phyloP scores from a whole-genome alignment of 2,329 filamentous ascomycete genomes.

The Onygena corvina region DNA sequence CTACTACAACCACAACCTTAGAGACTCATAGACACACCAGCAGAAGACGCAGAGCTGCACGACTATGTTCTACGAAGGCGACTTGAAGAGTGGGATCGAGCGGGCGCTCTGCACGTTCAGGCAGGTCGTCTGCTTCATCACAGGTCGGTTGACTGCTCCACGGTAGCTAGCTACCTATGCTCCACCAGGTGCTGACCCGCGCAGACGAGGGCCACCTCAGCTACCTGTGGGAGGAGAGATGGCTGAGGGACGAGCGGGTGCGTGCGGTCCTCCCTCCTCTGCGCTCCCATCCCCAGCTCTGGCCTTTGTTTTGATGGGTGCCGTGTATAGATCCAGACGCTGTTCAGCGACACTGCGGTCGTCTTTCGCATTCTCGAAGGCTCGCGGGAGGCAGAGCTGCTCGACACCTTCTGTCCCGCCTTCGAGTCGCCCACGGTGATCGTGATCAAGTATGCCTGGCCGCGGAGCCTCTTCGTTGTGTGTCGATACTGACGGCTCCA shows the following conservation, averaged over 20 bases:
- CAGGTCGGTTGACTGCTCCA: constrained; percentile 46
- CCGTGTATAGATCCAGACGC: constrained; percentile 40
- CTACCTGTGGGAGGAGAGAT: constrained; percentile 56
- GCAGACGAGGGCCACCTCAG: constrained; percentile 42
- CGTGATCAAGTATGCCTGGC: constrained; percentile 48
- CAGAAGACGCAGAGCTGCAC: not conserved
- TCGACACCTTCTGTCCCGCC: constrained; percentile 74
- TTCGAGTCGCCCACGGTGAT: constrained; percentile 58
- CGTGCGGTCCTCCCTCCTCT: no score
- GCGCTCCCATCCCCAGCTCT: no score
- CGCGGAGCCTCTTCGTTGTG: not conserved
- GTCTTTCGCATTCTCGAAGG: constrained; percentile 58
- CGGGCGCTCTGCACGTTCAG: constrained; percentile 63
- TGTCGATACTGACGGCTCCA: constrained; percentile 21
- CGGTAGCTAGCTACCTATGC: not conserved
- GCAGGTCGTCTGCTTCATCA: constrained; percentile 73
- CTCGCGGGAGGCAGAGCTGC: constrained; percentile 67
- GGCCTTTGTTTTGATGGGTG: no score
- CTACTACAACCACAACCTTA: no score
- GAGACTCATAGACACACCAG: not conserved
- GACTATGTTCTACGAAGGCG: constrained; percentile 69
- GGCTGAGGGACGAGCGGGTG: constrained; percentile 41
- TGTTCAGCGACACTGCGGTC: constrained; percentile 53
- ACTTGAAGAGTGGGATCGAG: constrained; percentile 67
- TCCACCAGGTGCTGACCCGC: not conserved